Conservation (phyloP, 768 basidiomycete species). For the Leccinum imitatum region DNA sequence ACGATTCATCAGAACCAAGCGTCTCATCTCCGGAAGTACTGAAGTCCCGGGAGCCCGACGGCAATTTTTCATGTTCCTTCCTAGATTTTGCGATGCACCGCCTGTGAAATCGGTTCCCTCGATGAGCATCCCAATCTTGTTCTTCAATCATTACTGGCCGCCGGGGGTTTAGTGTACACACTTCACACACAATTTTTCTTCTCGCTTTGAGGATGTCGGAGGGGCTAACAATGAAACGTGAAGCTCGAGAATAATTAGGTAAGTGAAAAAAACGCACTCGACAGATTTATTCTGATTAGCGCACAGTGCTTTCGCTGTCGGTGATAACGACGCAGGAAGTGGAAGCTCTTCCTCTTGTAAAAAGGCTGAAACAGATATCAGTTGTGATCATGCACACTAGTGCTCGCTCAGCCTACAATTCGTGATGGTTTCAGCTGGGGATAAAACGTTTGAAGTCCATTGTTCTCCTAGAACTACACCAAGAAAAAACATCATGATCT, state of each 20-base stretch:
- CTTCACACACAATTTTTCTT: slow-evolving; percentile 55
- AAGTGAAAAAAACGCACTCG: slow-evolving; percentile 37
- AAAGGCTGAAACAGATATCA: slow-evolving; percentile 43
- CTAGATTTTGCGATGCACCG: slow-evolving; percentile 39
- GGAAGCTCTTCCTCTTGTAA: slow-evolving; percentile 48
- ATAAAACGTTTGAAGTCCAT: slow-evolving; percentile 59
- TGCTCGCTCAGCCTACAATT: slow-evolving; percentile 39
- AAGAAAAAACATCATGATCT: slow-evolving; percentile 3
- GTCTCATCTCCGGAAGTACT: slow-evolving; percentile 4
- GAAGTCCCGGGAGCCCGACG: background rate
- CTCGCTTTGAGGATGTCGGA: slow-evolving; percentile 51
- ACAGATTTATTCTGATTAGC: slow-evolving; percentile 42
- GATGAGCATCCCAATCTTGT: slow-evolving; percentile 55
- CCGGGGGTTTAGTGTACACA: slow-evolving; percentile 57
- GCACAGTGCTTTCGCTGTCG: slow-evolving; percentile 53
- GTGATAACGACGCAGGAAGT: slow-evolving; percentile 56
- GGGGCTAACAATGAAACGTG: slow-evolving; percentile 46
- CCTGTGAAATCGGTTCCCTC: slow-evolving; percentile 54
- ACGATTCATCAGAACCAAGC: slow-evolving; percentile 1
- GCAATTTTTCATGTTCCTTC: slow-evolving; percentile 9
- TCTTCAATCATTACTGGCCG: slow-evolving; percentile 67
- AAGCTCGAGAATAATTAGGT: slow-evolving; percentile 5
- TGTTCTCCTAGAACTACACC: slow-evolving; percentile 47
- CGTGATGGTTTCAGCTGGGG: slow-evolving; percentile 48
- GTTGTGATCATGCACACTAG: background rate